Evolutionary conservation across 2,329 filamentous ascomycete genomes (phyloP).

Genomic region (Fusarium nisikadoi): DNA sequence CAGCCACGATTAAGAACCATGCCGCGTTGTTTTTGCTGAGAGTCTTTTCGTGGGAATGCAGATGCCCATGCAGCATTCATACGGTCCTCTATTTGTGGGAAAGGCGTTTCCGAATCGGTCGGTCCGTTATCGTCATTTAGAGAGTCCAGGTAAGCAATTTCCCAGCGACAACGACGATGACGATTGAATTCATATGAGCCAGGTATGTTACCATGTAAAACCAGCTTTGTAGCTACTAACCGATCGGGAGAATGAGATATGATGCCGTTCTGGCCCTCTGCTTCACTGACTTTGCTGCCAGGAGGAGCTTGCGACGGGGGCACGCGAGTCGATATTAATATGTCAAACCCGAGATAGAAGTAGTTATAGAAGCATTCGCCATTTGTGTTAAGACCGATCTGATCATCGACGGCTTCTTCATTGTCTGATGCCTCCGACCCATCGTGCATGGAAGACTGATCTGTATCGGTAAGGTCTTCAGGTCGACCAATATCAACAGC

Average conservation of each 20-base stretch:
- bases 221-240: conserved; percentile 88
- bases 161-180: conserved; percentile 90
- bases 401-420: conserved; percentile 68
- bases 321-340: conserved; percentile 84
- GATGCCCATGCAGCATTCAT: conserved; percentile 77
- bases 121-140: conserved; percentile 55
- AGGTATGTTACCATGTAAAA: conserved; percentile 93
- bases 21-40: conserved; percentile 66
- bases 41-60: conserved; percentile 67
- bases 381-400: conserved; percentile 63
- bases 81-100: conserved; percentile 75
- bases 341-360: conserved; percentile 93
- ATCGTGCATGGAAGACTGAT: conserved; percentile 78
- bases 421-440: conserved; percentile 74
- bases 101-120: conserved; percentile 81
- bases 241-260: conserved; percentile 65
- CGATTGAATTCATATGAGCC: conserved; percentile 97
- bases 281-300: conserved; percentile 38
- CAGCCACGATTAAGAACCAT: conserved; percentile 94
- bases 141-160: conserved; percentile 69
- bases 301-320: conserved; percentile 71
- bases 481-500: conserved; percentile 55
- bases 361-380: conserved; percentile 96
- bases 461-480: conserved; percentile 75
- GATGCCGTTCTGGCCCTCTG: conserved; percentile 47